Conservation (phyloP, 331 rosid genomes). For the Telfairia occidentalis region DNA sequence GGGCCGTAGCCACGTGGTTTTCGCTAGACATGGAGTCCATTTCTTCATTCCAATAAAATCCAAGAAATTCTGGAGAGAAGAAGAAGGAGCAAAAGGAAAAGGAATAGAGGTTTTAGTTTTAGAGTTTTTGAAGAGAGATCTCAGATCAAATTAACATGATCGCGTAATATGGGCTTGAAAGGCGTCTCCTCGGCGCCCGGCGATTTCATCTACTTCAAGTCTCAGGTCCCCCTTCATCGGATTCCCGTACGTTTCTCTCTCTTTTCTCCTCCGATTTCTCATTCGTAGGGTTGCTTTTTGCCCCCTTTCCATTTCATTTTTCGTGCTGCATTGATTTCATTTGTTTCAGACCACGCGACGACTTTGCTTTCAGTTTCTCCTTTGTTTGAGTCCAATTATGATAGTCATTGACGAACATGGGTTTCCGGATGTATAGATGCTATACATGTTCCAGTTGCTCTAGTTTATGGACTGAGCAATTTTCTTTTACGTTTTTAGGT, state of each 20-base stretch:
- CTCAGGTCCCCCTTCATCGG: conserved; percentile 94
- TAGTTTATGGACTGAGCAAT: neutral
- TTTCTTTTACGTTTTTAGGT: conserved; percentile 1
- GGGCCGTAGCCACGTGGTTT: conserved; percentile 41
- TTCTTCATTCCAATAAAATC: conserved; percentile 8
- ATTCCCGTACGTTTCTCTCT: conserved; percentile 55
- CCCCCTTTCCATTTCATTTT: conserved; percentile 1
- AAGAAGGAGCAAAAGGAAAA: neutral
- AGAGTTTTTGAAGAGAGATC: conserved; percentile 7
- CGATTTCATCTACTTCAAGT: conserved; percentile 93
- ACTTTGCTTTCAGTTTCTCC: neutral
- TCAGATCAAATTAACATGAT: conserved; percentile 20
- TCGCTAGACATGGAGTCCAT: conserved; percentile 12
- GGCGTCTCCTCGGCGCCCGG: conserved; percentile 98
- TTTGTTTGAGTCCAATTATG: neutral
- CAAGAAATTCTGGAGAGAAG: conserved; percentile 1
- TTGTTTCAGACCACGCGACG: neutral
- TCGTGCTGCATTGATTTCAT: neutral
- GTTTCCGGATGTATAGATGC: neutral
- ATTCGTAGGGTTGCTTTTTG: neutral
- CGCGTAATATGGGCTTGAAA: conserved; percentile 36
- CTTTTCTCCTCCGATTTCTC: neutral
- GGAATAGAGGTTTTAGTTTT: conserved; percentile 7
- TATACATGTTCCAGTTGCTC: neutral
- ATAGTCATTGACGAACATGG: neutral